Percentiles rank a stretch among this genome's conserved stretches.
These are phyloP conservation scores for Stachybotrys echinatus DNA, from an alignment of 2,329 filamentous ascomycete genomes.

Conservation along the genomic window DNA sequence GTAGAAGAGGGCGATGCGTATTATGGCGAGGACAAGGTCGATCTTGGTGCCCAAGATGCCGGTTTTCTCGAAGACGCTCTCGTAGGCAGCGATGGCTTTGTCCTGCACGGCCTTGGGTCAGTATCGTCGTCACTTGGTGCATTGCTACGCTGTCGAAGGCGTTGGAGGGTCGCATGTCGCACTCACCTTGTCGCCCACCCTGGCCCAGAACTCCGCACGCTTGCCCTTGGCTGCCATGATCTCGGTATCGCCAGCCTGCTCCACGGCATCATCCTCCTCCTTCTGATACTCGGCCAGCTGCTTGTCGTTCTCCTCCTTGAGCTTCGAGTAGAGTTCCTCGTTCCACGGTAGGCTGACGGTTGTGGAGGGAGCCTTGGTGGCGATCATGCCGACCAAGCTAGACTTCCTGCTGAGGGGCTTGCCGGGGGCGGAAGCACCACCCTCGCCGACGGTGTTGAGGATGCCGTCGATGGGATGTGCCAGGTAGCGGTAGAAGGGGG, in stretches of 20 bases:
- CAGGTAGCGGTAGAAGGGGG: conserved; percentile 78
- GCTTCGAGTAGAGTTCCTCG: conserved; percentile 73
- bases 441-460: conserved; percentile 71
- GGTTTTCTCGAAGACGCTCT: conserved; percentile 95
- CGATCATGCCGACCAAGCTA: conserved; percentile 69
- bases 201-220: conserved; percentile 92
- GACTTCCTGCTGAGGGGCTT: conserved; percentile 63
- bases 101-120: conserved; percentile 54
- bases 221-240: conserved; percentile 89
- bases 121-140: neutral
- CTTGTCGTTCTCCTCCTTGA: conserved; percentile 72
- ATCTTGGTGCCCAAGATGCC: conserved; percentile 95
- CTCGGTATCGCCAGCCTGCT: conserved; percentile 95
- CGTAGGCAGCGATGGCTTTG: conserved; percentile 87
- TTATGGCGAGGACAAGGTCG: conserved; percentile 92
- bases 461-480: conserved; percentile 79
- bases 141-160: conserved; percentile 9
- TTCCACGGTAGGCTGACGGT: conserved; percentile 81
- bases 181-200: conserved; percentile 88
- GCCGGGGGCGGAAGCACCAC: conserved; percentile 39
- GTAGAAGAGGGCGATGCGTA: conserved; percentile 93
- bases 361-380: conserved; percentile 59
- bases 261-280: conserved; percentile 87
- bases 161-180: neutral
- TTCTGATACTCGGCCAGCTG: conserved; percentile 74